Base-by-base conservation (phyloP, 176 grass and related monocot genomes). In the Cymbopogon citratus region DNA sequence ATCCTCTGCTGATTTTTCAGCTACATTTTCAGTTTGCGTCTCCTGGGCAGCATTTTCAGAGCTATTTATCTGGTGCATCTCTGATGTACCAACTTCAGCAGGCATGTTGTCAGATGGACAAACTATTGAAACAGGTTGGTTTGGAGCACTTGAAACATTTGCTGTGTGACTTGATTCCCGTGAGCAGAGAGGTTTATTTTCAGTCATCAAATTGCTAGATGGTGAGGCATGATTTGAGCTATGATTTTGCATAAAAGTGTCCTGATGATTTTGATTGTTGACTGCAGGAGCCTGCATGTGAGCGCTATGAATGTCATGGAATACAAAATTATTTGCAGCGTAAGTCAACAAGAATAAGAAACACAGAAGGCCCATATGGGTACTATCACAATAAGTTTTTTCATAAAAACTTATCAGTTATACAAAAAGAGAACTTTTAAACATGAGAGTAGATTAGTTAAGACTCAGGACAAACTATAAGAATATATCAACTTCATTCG, bases 1-100 rank as follows among this genome's bases (percentile, higher is more conserved):
- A 89, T 97, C 94, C 81, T 97, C 94, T 76, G 88, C 72, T 9
- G 88, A 93, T 74, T 93, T 97, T 4, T 93, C 93, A 77, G 83
- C 62, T 69, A 91, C 83, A 81, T 75, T 86, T 43, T 93, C 91
- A 29, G 91, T 71, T 64, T 79, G 88, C 15, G 77, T 73, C 61
- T 79, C 82, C 61, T 91, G 91, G 48, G 75, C 64, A 5, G 83
- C 75, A 74, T 92, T 89, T 36, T 87, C 90, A 41, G 88, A 86
- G 28, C 49, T 65, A 72, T 84, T 85, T 29, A 89, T 74, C 72
- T 87, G 84, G 7, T 44, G 76, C 62, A 84, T 67, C 70, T 84
- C 84, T 68, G 87, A 70, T 25, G 77, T 84, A 80, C 83, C 83
- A 80, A 76, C 81, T 85, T 93, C 88, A 62, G 83, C 39, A 74